These are phyloP conservation scores for Globisporangium emineosum DNA, from an alignment of 352 stramenopile genomes.

Conservation along the genomic window DNA sequence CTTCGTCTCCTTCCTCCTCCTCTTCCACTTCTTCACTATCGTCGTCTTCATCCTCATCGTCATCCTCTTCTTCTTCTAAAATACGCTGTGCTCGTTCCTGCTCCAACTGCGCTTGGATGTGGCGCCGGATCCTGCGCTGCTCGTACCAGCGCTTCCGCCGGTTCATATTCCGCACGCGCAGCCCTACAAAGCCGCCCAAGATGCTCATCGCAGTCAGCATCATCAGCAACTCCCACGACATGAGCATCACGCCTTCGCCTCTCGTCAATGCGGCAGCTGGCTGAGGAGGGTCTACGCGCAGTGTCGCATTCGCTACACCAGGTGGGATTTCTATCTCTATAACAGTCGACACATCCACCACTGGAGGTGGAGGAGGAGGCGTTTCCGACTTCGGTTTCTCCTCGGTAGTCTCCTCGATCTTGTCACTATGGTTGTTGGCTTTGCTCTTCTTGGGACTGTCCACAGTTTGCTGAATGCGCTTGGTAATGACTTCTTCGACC, in stretches of 20 bases:
- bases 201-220: slow-evolving; percentile 37
- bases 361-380: neutral
- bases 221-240: slow-evolving; percentile 42
- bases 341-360: neutral
- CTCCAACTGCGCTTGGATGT: slow-evolving; percentile 25
- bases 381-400: neutral
- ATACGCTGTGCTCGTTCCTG: slow-evolving; percentile 17
- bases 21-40: slow-evolving; percentile 12
- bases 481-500: neutral
- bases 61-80: slow-evolving; percentile 16
- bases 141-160: slow-evolving; percentile 51
- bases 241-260: slow-evolving; percentile 22
- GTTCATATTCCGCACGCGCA: slow-evolving; percentile 45
- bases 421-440: neutral
- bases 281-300: neutral
- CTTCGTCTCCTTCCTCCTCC: slow-evolving; percentile 6
- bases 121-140: slow-evolving; percentile 30
- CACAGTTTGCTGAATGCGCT: neutral
- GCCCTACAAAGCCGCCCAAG: slow-evolving; percentile 41
- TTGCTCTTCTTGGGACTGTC: neutral
- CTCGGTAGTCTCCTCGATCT: neutral
- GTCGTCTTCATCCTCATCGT: slow-evolving; percentile 13
- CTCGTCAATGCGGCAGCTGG: neutral
- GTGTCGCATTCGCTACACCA: neutral
- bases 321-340: neutral